phyloP scores from a whole-genome alignment of 1,284 basidiomycete species.

The Leccinum griseonigrum region DNA sequence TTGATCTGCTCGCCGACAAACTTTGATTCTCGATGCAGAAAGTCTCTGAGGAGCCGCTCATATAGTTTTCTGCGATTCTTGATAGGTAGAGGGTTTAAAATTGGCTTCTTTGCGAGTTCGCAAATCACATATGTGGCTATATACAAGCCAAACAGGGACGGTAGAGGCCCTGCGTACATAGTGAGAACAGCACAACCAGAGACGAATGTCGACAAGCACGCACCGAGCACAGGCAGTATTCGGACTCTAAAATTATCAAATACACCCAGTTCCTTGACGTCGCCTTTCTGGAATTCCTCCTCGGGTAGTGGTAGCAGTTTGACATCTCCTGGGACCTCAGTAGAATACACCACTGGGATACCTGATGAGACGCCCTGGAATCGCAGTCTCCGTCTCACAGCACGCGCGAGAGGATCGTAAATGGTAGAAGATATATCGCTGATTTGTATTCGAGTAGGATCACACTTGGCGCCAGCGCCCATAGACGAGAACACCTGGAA shows the following conservation, averaged over 20 bases:
- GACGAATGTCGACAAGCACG: neutral
- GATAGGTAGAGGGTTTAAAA: slow-evolving; percentile 78
- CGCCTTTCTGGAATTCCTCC: slow-evolving; percentile 89
- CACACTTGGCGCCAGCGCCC: slow-evolving; percentile 96
- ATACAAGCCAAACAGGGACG: slow-evolving; percentile 86
- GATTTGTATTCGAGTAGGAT: slow-evolving; percentile 95
- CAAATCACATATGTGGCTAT: slow-evolving; percentile 86
- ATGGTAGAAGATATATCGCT: slow-evolving; percentile 91
- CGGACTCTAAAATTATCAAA: slow-evolving; percentile 94
- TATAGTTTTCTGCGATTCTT: slow-evolving; percentile 85
- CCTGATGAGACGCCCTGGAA: slow-evolving; percentile 67
- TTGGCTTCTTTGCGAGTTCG: slow-evolving; percentile 79
- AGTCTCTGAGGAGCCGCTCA: slow-evolving; percentile 73
- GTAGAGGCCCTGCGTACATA: slow-evolving; percentile 61
- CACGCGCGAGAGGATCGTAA: slow-evolving; percentile 93
- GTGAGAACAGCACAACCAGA: slow-evolving; percentile 4
- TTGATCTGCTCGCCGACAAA: slow-evolving; percentile 53
- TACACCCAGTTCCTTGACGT: slow-evolving; percentile 87
- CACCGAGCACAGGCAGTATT: slow-evolving; percentile 83
- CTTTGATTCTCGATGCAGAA: slow-evolving; percentile 71
- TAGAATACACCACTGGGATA: slow-evolving; percentile 95
- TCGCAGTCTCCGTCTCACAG: slow-evolving; percentile 82
- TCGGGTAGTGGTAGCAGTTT: slow-evolving; percentile 89
- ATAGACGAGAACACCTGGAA: slow-evolving; percentile 89
- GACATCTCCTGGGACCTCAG: slow-evolving; percentile 87